Conservation (phyloP, 805 yeast genomes). For the Ascoidea asiatica region DNA sequence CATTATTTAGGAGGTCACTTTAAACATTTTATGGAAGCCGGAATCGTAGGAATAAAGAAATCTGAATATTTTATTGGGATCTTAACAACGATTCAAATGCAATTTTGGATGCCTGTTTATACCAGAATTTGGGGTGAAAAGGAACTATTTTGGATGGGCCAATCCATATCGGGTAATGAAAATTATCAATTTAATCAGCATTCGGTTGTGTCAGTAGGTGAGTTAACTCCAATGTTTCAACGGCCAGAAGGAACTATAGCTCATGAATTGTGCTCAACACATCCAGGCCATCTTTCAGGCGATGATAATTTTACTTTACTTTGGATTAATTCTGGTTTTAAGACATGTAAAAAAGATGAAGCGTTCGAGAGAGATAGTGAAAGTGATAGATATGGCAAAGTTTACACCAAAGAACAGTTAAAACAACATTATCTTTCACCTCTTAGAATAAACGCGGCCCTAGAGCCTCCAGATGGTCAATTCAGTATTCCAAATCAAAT, state of each 20-base stretch:
- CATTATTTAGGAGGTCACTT: slow-evolving; percentile 15
- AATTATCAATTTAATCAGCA: slow-evolving; percentile 22
- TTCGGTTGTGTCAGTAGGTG: slow-evolving; percentile 25
- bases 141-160: slow-evolving; percentile 66
- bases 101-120: slow-evolving; percentile 23
- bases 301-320: slow-evolving; percentile 31
- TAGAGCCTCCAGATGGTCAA: slow-evolving; percentile 36
- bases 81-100: slow-evolving; percentile 26
- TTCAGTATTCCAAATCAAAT: slow-evolving; percentile 17
- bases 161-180: slow-evolving; percentile 26
- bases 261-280: slow-evolving; percentile 40
- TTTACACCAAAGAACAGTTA: slow-evolving; percentile 12
- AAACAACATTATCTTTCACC: slow-evolving; percentile 22
- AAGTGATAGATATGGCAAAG: slow-evolving; percentile 12
- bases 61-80: slow-evolving; percentile 35
- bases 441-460: slow-evolving; percentile 26
- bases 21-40: slow-evolving; percentile 30
- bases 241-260: slow-evolving; percentile 5
- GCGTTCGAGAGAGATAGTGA: slow-evolving; percentile 21
- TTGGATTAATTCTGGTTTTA: slow-evolving; percentile 52
- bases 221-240: slow-evolving; percentile 12
- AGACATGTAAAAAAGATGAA: slow-evolving; percentile 28
- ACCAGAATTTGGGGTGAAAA: slow-evolving; percentile 64
- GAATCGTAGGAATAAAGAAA: slow-evolving; percentile 33
- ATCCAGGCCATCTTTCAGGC: slow-evolving; percentile 42